A percentile compares a stretch with the other conserved stretches of the same genome.
phyloP scores from a whole-genome alignment of 768 basidiomycete species.

The Termitomyces sp. region DNA sequence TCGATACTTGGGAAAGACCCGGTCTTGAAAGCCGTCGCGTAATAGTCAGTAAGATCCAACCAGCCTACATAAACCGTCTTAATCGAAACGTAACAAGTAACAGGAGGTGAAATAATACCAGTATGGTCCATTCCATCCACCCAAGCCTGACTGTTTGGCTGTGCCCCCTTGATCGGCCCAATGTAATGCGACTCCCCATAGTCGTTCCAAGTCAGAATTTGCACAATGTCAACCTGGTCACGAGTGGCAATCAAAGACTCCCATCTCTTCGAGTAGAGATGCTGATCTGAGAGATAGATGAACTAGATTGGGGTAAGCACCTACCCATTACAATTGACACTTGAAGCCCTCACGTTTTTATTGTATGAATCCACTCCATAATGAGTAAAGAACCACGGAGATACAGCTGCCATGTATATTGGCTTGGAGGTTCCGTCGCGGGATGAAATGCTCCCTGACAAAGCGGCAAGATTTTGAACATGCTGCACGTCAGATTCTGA shows the following conservation, averaged over 20 bases:
- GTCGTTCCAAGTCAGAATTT: constrained; percentile 71
- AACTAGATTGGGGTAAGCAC: constrained; percentile 32
- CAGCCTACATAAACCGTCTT: constrained; percentile 39
- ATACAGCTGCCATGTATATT: constrained; percentile 51
- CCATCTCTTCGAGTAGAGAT: constrained; percentile 66
- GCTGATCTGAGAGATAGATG: constrained; percentile 65
- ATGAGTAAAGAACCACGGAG: constrained; percentile 82
- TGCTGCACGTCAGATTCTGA: constrained; percentile 55
- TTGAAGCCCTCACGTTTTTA: constrained; percentile 55
- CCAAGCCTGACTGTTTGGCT: constrained; percentile 73
- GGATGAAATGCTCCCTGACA: constrained; percentile 20
- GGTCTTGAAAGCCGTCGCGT: constrained; percentile 68
- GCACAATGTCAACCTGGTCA: constrained; percentile 53
- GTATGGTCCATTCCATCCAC: constrained; percentile 62
- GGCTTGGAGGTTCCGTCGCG: constrained; percentile 26
- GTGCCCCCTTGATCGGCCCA: constrained; percentile 69
- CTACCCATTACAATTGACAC: not conserved
- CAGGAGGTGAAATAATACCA: constrained; percentile 19
- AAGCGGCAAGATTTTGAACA: constrained; percentile 36
- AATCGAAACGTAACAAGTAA: constrained; percentile 7
- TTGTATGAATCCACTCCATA: constrained; percentile 63
- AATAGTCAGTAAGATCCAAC: constrained; percentile 64
- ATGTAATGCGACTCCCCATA: constrained; percentile 79
- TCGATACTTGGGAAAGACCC: constrained; percentile 55
- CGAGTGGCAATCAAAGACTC: constrained; percentile 58